Evolutionary conservation across 106 monocot species (phyloP).

Genomic region (Apostasia shenzhenica): DNA sequence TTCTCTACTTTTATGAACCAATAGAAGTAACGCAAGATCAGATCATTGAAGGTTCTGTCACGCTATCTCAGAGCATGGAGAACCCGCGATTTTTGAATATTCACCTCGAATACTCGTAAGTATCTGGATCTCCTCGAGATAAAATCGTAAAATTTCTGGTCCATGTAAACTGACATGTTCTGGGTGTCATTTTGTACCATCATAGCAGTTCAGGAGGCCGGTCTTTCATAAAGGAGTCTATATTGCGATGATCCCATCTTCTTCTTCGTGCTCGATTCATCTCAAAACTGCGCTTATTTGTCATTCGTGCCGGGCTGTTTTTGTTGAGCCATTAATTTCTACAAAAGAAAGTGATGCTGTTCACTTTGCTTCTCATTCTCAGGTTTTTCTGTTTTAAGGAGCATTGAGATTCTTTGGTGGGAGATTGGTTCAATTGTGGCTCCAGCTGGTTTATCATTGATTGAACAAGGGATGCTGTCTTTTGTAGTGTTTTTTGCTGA

Average conservation of each 20-base stretch:
- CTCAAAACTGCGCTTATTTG: too few species aligned
- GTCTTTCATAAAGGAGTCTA: slow-evolving; percentile 74
- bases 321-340: too few species aligned
- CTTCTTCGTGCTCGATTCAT: too few species aligned
- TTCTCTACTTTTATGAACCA: slow-evolving; percentile 88
- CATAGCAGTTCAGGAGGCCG: slow-evolving; percentile 61
- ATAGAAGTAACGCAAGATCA: slow-evolving; percentile 83
- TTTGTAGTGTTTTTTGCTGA: too few species aligned
- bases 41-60: slow-evolving; percentile 79
- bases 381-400: too few species aligned
- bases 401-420: too few species aligned
- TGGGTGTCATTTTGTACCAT: neutral
- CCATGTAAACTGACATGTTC: slow-evolving; percentile 2
- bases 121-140: neutral
- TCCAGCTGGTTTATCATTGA: too few species aligned
- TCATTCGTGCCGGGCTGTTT: too few species aligned
- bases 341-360: too few species aligned
- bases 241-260: slow-evolving; percentile 40
- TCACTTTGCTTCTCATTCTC: too few species aligned
- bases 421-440: too few species aligned
- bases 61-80: slow-evolving; percentile 59
- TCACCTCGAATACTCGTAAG: slow-evolving; percentile 83
- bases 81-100: slow-evolving; percentile 71
- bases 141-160: neutral
- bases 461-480: too few species aligned